Evolutionary conservation across 2,329 filamentous ascomycete species (phyloP).

Genomic region (Proliferodiscus dingleyae): DNA sequence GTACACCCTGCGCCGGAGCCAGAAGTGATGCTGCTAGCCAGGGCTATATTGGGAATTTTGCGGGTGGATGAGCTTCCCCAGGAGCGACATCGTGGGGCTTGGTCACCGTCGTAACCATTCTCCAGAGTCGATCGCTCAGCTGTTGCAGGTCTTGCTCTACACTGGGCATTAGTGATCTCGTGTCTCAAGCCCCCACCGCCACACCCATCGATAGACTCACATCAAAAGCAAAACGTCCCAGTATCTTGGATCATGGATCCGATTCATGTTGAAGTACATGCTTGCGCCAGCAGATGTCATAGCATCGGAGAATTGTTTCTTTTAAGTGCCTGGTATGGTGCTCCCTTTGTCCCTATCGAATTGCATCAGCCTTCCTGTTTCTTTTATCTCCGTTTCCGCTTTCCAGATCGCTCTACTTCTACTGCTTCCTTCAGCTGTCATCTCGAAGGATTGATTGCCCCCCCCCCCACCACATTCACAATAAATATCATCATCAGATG

Average conservation of each 20-base stretch:
- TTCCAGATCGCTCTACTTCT: background rate
- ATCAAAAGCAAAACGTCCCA: conserved; percentile 4
- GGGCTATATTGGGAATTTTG: too few relatives aligned
- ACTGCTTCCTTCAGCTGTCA: background rate
- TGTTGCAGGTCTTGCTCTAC: too few relatives aligned
- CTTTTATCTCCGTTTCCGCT: background rate
- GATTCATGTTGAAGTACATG: conserved; percentile 5
- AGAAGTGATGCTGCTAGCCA: too few relatives aligned
- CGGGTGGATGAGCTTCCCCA: too few relatives aligned
- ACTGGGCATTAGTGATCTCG: background rate
- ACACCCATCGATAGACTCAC: background rate
- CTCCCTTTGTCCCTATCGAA: background rate
- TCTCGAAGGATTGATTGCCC: background rate
- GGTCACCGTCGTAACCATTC: too few relatives aligned
- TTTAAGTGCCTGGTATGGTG: background rate
- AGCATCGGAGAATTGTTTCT: background rate
- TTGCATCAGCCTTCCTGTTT: background rate
- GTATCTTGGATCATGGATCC: conserved; percentile 3
- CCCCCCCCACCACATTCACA: background rate
- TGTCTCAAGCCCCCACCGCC: background rate
- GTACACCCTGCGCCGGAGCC: too few relatives aligned
- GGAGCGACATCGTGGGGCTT: too few relatives aligned
- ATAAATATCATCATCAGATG: background rate
- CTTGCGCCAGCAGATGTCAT: conserved; percentile 1
- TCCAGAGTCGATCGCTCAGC: too few relatives aligned